Conservation (phyloP, 805 yeast genomes). For the Metschnikowia hibisci region DNA sequence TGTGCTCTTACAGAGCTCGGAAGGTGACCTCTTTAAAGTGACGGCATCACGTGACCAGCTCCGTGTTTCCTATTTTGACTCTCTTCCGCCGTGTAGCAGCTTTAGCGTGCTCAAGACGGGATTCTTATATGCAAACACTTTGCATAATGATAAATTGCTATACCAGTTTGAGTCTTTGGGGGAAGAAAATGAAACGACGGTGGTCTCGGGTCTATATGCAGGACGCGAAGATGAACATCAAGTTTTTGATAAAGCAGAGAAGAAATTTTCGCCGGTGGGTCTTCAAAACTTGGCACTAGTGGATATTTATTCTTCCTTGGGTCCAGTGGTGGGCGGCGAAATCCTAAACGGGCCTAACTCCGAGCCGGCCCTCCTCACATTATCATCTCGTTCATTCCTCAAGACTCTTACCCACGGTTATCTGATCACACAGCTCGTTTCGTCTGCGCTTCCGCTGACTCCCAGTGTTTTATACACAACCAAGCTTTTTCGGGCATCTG, state of each 20-base stretch:
- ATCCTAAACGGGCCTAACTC: slow-evolving; percentile 17
- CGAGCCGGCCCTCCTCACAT: slow-evolving; percentile 20
- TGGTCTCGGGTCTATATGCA: not conserved
- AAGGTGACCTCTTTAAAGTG: slow-evolving; percentile 72
- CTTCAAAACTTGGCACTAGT: slow-evolving; percentile 58
- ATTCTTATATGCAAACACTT: slow-evolving; percentile 63
- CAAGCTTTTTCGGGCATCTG: slow-evolving; percentile 41
- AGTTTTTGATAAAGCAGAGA: no score
- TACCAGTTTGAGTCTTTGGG: slow-evolving; percentile 81
- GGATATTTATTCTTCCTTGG: slow-evolving; percentile 44
- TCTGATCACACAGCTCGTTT: slow-evolving; percentile 57
- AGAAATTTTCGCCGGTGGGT: slow-evolving; percentile 28
- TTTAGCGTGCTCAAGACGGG: slow-evolving; percentile 71
- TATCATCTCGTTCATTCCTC: slow-evolving; percentile 44
- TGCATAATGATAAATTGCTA: slow-evolving; percentile 58
- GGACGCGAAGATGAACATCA: not conserved
- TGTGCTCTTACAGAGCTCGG: slow-evolving; percentile 60
- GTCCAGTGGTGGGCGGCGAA: slow-evolving; percentile 45
- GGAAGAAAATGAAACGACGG: slow-evolving; percentile 38
- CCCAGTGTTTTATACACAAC: slow-evolving; percentile 66
- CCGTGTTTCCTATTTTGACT: slow-evolving; percentile 66
- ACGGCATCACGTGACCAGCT: slow-evolving; percentile 42
- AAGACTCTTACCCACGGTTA: slow-evolving; percentile 55
- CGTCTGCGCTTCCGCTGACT: slow-evolving; percentile 68
- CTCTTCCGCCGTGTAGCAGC: slow-evolving; percentile 56